Conservation (phyloP, 2,329 filamentous ascomycete species). For the Saccharata proteae region DNA sequence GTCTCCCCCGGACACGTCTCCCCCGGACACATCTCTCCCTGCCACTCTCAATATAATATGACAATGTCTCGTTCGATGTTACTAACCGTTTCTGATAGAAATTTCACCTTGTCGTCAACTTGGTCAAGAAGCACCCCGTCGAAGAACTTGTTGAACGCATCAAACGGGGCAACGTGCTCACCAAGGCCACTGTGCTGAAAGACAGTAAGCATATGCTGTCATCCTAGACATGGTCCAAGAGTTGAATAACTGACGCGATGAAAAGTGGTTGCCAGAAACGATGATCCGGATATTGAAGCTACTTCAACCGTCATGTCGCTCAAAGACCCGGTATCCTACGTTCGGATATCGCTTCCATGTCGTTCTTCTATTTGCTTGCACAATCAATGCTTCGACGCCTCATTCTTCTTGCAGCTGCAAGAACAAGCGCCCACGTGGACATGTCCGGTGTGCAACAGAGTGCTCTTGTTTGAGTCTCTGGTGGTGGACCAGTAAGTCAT, state of each 20-base stretch:
- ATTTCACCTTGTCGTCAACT: constrained; percentile 50
- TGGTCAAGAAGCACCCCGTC: constrained; percentile 64
- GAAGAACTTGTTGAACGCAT: constrained; percentile 59
- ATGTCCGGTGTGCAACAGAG: constrained; percentile 88
- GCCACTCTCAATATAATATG: constrained; percentile 8
- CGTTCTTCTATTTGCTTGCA: constrained; percentile 72
- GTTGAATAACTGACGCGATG: constrained; percentile 3
- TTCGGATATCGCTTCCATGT: constrained; percentile 68
- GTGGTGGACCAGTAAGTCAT: constrained; percentile 69
- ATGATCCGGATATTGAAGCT: constrained; percentile 79
- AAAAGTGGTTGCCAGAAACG: constrained; percentile 64
- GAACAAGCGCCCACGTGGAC: constrained; percentile 94
- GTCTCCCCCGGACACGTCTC: neutral
- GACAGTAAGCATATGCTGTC: constrained; percentile 54
- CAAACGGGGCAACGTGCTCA: constrained; percentile 56
- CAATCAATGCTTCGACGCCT: constrained; percentile 89
- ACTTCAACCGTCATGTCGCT: constrained; percentile 82
- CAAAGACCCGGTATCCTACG: constrained; percentile 83
- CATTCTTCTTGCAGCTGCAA: constrained; percentile 83
- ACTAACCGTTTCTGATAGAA: constrained; percentile 20
- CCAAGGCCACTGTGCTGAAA: constrained; percentile 66
- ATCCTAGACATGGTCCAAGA: neutral
- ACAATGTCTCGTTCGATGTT: constrained; percentile 1
- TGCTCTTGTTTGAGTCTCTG: constrained; percentile 66
- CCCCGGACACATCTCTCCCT: constrained; percentile 5